Conservation (phyloP, 768 basidiomycete genomes). For the Lanmaoa rubissima region DNA sequence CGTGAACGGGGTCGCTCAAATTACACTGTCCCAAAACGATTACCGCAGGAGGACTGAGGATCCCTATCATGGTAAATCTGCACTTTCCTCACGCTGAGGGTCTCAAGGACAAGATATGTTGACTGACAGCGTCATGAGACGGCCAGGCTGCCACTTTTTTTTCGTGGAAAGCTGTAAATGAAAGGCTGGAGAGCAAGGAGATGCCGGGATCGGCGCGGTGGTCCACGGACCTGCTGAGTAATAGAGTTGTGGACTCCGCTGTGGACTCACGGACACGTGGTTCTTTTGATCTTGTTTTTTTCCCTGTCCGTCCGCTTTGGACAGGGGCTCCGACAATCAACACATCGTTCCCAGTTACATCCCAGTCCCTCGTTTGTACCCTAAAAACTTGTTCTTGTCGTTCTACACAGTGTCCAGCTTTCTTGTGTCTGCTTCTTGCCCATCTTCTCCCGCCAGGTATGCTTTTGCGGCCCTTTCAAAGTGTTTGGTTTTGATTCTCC, state of each 20-base stretch:
- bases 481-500: slow-evolving; percentile 22
- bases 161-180: too few species aligned
- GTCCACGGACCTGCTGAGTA: slow-evolving; percentile 31
- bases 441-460: slow-evolving; percentile 13
- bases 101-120: neutral
- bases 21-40: neutral
- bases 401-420: slow-evolving; percentile 1
- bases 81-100: neutral
- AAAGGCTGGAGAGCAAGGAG: neutral
- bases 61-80: slow-evolving; percentile 24
- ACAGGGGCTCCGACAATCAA: slow-evolving; percentile 40
- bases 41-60: slow-evolving; percentile 16
- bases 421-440: neutral
- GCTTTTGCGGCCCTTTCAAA: neutral
- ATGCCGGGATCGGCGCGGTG: slow-evolving; percentile 13
- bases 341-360: slow-evolving; percentile 24
- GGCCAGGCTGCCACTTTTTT: too few species aligned
- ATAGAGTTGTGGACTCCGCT: slow-evolving; percentile 5
- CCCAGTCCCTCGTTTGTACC: slow-evolving; percentile 9
- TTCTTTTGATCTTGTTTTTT: slow-evolving; percentile 35
- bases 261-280: slow-evolving; percentile 30
- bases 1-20: slow-evolving; percentile 1
- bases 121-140: neutral
- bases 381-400: slow-evolving; percentile 18
- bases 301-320: slow-evolving; percentile 34